Conservation (phyloP, 805 yeast genomes). For the Yamadazyma sp. region DNA sequence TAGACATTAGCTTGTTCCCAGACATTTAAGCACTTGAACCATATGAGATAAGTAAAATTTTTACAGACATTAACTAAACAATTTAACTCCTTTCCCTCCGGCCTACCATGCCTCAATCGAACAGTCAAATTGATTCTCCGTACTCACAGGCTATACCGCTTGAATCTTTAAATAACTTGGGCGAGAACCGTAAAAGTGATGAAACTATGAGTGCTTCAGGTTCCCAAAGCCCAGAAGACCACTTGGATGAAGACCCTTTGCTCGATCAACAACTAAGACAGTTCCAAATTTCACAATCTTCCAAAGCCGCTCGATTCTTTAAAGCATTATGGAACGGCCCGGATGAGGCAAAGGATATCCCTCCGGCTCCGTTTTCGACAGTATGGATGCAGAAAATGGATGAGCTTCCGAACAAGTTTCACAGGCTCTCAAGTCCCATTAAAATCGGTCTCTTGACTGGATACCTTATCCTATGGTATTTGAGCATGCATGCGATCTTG, state of each 20-base stretch:
- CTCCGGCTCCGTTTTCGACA: conserved; percentile 38
- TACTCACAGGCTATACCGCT: too few relatives aligned
- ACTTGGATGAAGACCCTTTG: conserved; percentile 3
- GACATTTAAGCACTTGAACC: too few relatives aligned
- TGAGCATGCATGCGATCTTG: conserved; percentile 36
- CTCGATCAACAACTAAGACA: conserved; percentile 6
- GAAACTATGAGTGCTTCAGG: too few relatives aligned
- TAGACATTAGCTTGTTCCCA: too few relatives aligned
- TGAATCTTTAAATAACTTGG: too few relatives aligned
- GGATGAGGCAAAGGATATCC: conserved; percentile 42
- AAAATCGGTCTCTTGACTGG: conserved; percentile 30
- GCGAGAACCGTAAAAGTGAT: too few relatives aligned
- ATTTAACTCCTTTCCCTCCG: too few relatives aligned
- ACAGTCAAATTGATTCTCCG: too few relatives aligned
- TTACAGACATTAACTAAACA: too few relatives aligned
- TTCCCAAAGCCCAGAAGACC: conserved; percentile 1
- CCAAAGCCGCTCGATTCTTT: conserved; percentile 19
- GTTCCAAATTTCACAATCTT: neutral
- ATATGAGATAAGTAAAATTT: too few relatives aligned
- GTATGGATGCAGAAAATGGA: conserved; percentile 11
- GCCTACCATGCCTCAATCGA: too few relatives aligned
- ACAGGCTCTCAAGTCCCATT: conserved; percentile 21
- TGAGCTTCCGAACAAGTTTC: conserved; percentile 21
- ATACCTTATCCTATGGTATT: conserved; percentile 50
- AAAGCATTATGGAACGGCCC: conserved; percentile 61